Conservation (phyloP, 2,329 filamentous ascomycete species). For the Boeremia exigua region DNA sequence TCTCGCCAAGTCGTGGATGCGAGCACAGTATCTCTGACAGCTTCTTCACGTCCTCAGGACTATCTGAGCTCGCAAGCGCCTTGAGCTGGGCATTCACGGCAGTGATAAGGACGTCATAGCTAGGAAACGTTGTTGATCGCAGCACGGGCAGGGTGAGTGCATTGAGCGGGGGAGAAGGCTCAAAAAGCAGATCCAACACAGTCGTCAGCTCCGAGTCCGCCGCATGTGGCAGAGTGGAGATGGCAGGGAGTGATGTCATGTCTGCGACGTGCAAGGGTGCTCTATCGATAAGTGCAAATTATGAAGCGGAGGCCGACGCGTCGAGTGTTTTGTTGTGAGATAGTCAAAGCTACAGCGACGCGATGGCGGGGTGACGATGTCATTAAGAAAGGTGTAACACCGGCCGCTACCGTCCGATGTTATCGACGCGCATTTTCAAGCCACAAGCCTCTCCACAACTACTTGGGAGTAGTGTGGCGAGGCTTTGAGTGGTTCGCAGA, state of each 20-base stretch:
- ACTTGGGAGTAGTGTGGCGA: not conserved
- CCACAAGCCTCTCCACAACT: constrained; percentile 1
- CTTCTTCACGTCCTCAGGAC: constrained; percentile 58
- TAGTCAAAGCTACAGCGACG: not conserved
- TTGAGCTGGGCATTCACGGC: constrained; percentile 69
- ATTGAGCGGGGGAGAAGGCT: constrained; percentile 78
- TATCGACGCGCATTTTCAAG: not conserved
- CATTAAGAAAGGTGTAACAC: constrained; percentile 14
- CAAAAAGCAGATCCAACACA: constrained; percentile 81
- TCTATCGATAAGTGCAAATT: constrained; percentile 12
- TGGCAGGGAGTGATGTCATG: constrained; percentile 61
- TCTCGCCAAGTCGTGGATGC: constrained; percentile 83
- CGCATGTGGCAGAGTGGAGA: constrained; percentile 63
- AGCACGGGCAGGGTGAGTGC: constrained; percentile 72
- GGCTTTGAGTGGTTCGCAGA: constrained; percentile 4
- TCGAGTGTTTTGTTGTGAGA: constrained; percentile 2
- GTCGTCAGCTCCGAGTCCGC: constrained; percentile 61
- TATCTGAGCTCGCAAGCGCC: constrained; percentile 32
- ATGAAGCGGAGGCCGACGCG: not conserved
- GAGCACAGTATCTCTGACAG: constrained; percentile 78
- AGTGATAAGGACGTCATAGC: constrained; percentile 73
- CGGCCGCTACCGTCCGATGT: constrained; percentile 39
- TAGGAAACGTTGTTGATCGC: constrained; percentile 63
- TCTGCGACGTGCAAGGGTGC: constrained; percentile 1
- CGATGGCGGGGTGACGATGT: constrained; percentile 2